A percentile compares a stretch with the other conserved stretches of the same genome.
Conservation (phyloP, 345 rosid species). For the Mallotus nudiflorus region DNA sequence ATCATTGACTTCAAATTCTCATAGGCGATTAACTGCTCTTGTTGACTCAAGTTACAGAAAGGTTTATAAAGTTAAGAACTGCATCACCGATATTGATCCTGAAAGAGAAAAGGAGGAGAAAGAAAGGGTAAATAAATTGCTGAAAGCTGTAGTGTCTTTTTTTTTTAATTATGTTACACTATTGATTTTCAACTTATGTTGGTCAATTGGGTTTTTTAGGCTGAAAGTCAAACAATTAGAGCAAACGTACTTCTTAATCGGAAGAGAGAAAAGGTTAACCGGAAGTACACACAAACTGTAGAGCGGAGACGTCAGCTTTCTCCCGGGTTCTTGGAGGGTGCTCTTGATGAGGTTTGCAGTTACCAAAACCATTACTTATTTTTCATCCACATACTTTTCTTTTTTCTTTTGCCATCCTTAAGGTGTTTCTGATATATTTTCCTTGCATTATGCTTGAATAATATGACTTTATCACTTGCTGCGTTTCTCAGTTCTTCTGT, state of each 20-base stretch:
- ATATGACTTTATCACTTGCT: no score
- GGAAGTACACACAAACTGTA: slow-evolving; percentile 70
- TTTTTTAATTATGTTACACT: not conserved
- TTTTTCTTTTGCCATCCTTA: slow-evolving; percentile 8
- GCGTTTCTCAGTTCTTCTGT: not conserved
- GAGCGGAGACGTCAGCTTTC: slow-evolving; percentile 83
- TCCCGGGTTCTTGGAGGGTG: slow-evolving; percentile 88
- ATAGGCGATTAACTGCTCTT: slow-evolving; percentile 87
- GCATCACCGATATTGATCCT: slow-evolving; percentile 96
- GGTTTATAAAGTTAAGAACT: slow-evolving; percentile 86
- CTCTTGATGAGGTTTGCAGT: slow-evolving; percentile 86
- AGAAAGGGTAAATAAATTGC: slow-evolving; percentile 67
- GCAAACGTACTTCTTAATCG: slow-evolving; percentile 85
- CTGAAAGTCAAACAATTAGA: slow-evolving; percentile 86
- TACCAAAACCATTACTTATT: slow-evolving; percentile 1
- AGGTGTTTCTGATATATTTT: slow-evolving; percentile 8
- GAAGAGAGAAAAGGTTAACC: slow-evolving; percentile 82
- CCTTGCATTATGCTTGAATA: not conserved
- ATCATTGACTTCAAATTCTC: slow-evolving; percentile 88
- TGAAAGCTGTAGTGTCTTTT: slow-evolving; percentile 6
- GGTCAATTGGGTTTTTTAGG: slow-evolving; percentile 46
- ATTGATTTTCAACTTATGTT: slow-evolving; percentile 7
- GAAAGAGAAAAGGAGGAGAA: slow-evolving; percentile 98
- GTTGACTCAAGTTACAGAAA: slow-evolving; percentile 92
- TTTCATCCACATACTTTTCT: not conserved